Evolutionary conservation across 164 flowering plant species (phyloP), one percentile per base, ranked within the genome.

Genomic region (Hamamelis virginiana): DNA sequence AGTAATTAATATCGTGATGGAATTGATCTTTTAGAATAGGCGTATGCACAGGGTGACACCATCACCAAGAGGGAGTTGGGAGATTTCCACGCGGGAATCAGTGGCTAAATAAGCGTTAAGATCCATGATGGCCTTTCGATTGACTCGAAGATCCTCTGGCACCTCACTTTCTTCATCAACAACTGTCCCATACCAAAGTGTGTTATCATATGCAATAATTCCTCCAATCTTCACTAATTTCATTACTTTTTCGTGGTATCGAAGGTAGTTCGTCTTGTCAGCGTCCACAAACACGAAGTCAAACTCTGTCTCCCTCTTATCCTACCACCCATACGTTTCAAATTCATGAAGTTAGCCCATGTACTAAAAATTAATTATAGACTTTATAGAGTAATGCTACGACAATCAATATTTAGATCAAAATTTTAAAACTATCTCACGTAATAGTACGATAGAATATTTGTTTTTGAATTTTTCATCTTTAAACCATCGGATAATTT

Each of bases 231-330:
- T 80, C 57, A 80, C 73, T 67, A 80, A 52, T 43, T 74, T 74
- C 59, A 80, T 18, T 55, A 77, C 10, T 22, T 15, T 57, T 70
- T 77, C 78, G 21, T 80, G 83, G 46, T 74, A 80, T 3, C 62
- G 44, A 57, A 6, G 4, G 52, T 74, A 74, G 45, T 67, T 72
- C 1, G 13, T 18, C 74, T 77, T 77, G 57, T 77, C 76, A 3
- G 78, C 78, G 53, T 80, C 82, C 21, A 80, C 82, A 41, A 67
- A 74, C 15, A 68, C 80, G 46, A 74, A 77, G 12, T 80, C 80
- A 5, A 74, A 73, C 0, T 57, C 58, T 1, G 48, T 57, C 50
- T 44, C 50, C 3, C 69, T 50, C 51, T 61, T 59, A 9, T 70
- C 48, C 74, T 69, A 74, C 68, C n/a, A 23, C 15, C 15, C 50